A percentile compares a stretch with the other conserved stretches of the same genome.
Conservation (phyloP, 2,329 filamentous ascomycete genomes). For the Clonostachys rhizophaga region DNA sequence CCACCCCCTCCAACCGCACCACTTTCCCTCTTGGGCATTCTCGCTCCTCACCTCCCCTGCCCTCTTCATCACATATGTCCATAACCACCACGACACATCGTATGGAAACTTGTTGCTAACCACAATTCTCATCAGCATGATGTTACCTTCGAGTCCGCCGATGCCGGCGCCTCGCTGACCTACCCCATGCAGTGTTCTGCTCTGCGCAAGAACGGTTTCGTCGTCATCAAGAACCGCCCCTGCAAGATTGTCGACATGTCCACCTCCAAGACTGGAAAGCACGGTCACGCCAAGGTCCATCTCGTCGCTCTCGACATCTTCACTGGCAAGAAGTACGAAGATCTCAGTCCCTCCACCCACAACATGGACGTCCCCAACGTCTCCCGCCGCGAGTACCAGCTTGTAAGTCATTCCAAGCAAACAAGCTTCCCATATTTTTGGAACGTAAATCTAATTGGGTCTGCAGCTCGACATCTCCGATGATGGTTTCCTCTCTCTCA, state of each 20-base stretch:
- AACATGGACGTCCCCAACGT: slow-evolving; percentile 99
- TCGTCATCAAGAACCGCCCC: slow-evolving; percentile 96
- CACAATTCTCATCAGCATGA: slow-evolving; percentile 50
- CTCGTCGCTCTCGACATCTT: slow-evolving; percentile 98
- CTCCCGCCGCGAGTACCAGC: slow-evolving; percentile 83
- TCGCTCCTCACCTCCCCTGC: not conserved
- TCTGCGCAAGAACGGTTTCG: slow-evolving; percentile 98
- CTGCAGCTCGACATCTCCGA: slow-evolving; percentile 86
- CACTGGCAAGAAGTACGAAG: slow-evolving; percentile 99
- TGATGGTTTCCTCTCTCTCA: slow-evolving; percentile 91
- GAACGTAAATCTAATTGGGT: slow-evolving; percentile 8
- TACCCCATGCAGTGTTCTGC: slow-evolving; percentile 99
- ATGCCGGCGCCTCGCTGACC: slow-evolving; percentile 92
- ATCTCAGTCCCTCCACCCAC: slow-evolving; percentile 96
- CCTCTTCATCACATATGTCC: not conserved
- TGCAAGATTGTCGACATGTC: slow-evolving; percentile 99
- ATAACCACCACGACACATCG: too few species aligned
- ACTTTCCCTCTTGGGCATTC: not conserved
- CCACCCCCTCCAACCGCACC: too few species aligned
- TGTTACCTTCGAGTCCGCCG: slow-evolving; percentile 80
- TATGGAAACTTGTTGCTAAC: slow-evolving; percentile 6
- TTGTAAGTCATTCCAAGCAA: slow-evolving; percentile 60
- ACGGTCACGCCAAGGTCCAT: slow-evolving; percentile 99
- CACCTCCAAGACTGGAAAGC: slow-evolving; percentile 99
- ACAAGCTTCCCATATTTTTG: slow-evolving; percentile 1